These are phyloP conservation scores for Russula earlei DNA, from an alignment of 768 basidiomycete species.

Conservation along the genomic window DNA sequence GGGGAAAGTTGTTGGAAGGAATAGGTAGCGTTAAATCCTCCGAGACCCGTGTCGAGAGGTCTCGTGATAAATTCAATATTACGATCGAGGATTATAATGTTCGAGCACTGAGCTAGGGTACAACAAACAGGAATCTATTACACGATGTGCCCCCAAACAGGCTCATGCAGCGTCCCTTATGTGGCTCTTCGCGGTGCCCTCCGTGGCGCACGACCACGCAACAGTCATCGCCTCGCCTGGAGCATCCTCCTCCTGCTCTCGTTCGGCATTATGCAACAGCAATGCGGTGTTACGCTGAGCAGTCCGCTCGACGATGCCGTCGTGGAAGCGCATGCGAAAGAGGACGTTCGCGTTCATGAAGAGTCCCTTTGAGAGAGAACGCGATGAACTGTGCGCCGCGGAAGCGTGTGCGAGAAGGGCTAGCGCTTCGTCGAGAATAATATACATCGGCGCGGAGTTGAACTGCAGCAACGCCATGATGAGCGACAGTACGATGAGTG, in stretches of 20 bases:
- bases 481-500: slow-evolving; percentile 91
- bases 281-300: slow-evolving; percentile 50
- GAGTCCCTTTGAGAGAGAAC: slow-evolving; percentile 90
- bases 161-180: not conserved
- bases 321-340: slow-evolving; percentile 86
- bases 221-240: not conserved
- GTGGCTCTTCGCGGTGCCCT: slow-evolving; percentile 5
- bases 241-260: not conserved
- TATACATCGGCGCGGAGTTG: slow-evolving; percentile 99
- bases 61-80: too few relatives aligned
- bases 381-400: slow-evolving; percentile 98
- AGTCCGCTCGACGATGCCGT: slow-evolving; percentile 88
- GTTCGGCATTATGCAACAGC: slow-evolving; percentile 26
- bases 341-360: slow-evolving; percentile 97
- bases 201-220: not conserved
- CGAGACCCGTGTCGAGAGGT: too few relatives aligned
- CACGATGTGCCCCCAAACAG: not conserved
- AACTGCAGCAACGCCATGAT: slow-evolving; percentile 99
- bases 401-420: slow-evolving; percentile 96
- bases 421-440: slow-evolving; percentile 93
- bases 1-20: too few relatives aligned
- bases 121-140: not conserved
- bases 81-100: too few relatives aligned
- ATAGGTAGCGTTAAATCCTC: too few relatives aligned
- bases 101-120: not conserved